Evolutionary conservation across 1,284 basidiomycete genomes (phyloP).

Genomic region (Gymnopus androsaceus): DNA sequence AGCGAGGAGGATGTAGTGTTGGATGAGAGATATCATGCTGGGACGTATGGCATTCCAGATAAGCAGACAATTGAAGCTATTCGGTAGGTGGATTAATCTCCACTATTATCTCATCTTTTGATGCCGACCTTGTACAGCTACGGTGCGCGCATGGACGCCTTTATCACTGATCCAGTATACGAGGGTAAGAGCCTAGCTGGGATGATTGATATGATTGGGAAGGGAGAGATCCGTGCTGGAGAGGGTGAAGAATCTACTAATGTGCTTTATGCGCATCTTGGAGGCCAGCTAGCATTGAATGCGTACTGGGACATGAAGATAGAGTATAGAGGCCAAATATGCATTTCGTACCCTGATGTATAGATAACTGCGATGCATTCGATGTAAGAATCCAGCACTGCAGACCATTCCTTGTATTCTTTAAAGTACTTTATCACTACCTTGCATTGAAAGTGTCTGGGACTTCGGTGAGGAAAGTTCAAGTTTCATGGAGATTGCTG

Average conservation of each 20-base stretch:
- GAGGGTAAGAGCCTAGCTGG: conserved; percentile 31
- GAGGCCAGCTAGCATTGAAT: conserved; percentile 29
- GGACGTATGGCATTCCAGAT: conserved; percentile 28
- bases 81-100: not conserved
- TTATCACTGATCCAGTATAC: conserved; percentile 30
- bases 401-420: no score
- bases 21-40: conserved; percentile 28
- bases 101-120: not conserved
- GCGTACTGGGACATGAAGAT: conserved; percentile 26
- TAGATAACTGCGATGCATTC: no score
- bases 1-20: conserved; percentile 26
- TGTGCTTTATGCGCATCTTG: conserved; percentile 30
- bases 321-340: no score
- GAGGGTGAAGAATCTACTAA: conserved; percentile 15
- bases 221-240: conserved; percentile 19
- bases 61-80: conserved; percentile 28
- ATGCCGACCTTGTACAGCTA: conserved; percentile 12
- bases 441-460: no score
- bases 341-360: no score
- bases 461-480: no score
- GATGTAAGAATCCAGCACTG: no score
- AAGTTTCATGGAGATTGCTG: no score
- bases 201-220: conserved; percentile 27
- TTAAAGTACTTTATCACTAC: no score
- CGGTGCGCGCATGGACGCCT: conserved; percentile 28